phyloP scores from a whole-genome alignment of 2,329 filamentous ascomycete genomes.

The Aspergillus pseudoviridinutans region DNA sequence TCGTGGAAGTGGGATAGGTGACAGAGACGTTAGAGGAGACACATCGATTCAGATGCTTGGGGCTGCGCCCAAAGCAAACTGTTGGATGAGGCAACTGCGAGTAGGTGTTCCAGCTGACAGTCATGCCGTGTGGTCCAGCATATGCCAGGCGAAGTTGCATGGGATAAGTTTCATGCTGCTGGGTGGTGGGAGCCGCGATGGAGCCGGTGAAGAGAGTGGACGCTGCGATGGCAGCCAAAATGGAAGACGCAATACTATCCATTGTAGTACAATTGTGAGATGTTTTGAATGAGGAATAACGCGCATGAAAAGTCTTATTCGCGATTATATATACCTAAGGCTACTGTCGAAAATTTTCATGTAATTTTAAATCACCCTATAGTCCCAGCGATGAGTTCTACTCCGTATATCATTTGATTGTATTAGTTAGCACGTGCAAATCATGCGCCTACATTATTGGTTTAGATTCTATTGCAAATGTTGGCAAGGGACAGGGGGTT shows the following conservation, averaged over 20 bases:
- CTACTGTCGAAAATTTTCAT: too few relatives aligned
- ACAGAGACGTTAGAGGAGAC: background rate
- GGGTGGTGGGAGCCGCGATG: background rate
- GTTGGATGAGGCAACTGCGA: constrained; percentile 21
- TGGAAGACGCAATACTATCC: background rate
- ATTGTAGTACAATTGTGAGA: background rate
- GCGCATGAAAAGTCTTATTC: too few relatives aligned
- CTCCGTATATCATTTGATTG: too few relatives aligned
- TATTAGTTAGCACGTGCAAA: background rate
- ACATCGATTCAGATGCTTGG: constrained; percentile 16
- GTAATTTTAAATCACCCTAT: background rate
- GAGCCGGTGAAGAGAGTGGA: background rate
- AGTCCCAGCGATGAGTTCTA: background rate
- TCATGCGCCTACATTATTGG: background rate
- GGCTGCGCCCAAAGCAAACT: constrained; percentile 27
- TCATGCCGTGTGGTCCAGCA: constrained; percentile 14
- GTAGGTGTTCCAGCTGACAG: constrained; percentile 33
- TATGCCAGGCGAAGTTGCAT: constrained; percentile 13
- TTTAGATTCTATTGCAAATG: too few relatives aligned
- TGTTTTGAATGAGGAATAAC: too few relatives aligned
- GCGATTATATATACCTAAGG: too few relatives aligned
- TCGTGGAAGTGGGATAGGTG: background rate
- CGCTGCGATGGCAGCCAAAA: background rate
- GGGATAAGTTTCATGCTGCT: background rate
- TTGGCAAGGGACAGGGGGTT: background rate